Evolutionary conservation across 1,284 basidiomycete genomes (phyloP).

Genomic region (Ceratobasidium sp.): DNA sequence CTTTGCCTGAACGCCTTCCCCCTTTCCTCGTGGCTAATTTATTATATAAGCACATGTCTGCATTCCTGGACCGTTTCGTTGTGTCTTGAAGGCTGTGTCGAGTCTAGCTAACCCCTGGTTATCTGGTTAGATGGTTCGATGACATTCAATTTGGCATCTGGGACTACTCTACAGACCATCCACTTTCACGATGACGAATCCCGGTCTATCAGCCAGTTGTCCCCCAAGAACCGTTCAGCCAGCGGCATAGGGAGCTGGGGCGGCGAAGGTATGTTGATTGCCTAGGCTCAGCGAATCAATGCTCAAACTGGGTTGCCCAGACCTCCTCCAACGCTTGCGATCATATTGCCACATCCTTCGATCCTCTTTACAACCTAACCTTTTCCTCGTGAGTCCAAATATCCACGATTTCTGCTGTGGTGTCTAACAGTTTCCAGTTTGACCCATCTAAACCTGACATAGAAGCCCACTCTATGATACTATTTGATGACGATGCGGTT

Average conservation of each 20-base stretch:
- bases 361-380: constrained; percentile 78
- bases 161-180: constrained; percentile 88
- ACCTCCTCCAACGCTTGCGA: constrained; percentile 77
- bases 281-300: background rate
- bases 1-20: background rate
- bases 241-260: constrained; percentile 66
- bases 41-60: constrained; percentile 10
- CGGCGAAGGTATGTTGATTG: constrained; percentile 63
- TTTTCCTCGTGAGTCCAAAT: constrained; percentile 76
- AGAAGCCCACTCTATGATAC: constrained; percentile 84
- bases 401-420: no score
- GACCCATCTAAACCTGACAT: constrained; percentile 92
- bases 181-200: constrained; percentile 98
- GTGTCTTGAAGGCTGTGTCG: constrained; percentile 24
- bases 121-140: constrained; percentile 72
- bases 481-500: constrained; percentile 83
- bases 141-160: constrained; percentile 86
- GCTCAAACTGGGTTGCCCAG: constrained; percentile 52
- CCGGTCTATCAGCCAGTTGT: constrained; percentile 67
- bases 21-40: constrained; percentile 4
- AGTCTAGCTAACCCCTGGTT: constrained; percentile 29
- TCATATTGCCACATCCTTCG: constrained; percentile 79
- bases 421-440: constrained; percentile 20
- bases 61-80: constrained; percentile 13
- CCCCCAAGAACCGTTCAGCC: constrained; percentile 49